Evolutionary conservation across 169 alveolate genomes (phyloP), one percentile per base, ranked within the genome.

Genomic region (Cardiosporidium cionae): DNA sequence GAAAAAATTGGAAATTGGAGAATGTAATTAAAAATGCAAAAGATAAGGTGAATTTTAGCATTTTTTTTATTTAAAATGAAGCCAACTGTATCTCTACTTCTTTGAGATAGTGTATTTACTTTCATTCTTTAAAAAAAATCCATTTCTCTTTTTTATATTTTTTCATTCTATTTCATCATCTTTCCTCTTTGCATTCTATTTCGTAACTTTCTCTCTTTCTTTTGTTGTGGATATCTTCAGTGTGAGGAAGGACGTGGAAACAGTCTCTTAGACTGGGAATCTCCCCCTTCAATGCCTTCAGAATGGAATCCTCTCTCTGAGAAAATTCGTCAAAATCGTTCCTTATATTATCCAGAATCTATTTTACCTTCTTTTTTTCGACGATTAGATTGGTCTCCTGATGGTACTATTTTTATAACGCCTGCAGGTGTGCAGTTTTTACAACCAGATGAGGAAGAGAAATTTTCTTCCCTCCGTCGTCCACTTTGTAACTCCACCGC

Each of bases 341-440:
- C 86, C 25, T 82, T 91, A 52, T 91, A 90, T 54, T 74, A 88
- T 76, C 86, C 91, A 7, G 96, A 91, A 72, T 90, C 89, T 34
- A 80, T 80, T 76, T 78, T 91, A 5, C 89, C 92, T 5, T 86
- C 94, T 27, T 91, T 91, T 75, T 91, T 91, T 62, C 73, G 96
- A 52, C 86, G 96, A 29, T 86, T 90, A 29, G 96, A 91, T 80
- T 91, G 93, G 93, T 91, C 96, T 16, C 95, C 95, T 1, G 91
- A 86, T 37, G 96, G 96, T 4, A 81, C 90, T 7, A 52, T 90
- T 54, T 84, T 91, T 62, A 92, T 87, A 25, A 79, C 94, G 22
- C 96, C 96, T 16, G 88, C 94, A 37, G 96, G 96, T 9, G 74
- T 87, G 29, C 92, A 88, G 68, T 67, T 77, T 32, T 23, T 62